These are phyloP conservation scores for Mixia osmundae DNA, from an alignment of 1,284 basidiomycete genomes.

Conservation along the genomic window DNA sequence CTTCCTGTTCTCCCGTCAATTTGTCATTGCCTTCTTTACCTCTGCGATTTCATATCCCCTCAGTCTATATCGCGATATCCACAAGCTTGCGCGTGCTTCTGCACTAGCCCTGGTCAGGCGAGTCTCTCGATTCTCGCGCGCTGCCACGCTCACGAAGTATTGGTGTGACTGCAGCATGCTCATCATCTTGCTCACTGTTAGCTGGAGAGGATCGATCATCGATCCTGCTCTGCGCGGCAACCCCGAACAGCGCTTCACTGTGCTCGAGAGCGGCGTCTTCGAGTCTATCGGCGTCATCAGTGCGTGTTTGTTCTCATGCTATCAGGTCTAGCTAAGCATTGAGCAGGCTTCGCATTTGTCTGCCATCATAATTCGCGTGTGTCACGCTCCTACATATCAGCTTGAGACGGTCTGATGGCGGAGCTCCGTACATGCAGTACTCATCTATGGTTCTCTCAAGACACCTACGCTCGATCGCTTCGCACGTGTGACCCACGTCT, in stretches of 20 bases:
- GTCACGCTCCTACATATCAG: neutral
- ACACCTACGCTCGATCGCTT: conserved; percentile 91
- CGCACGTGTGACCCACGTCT: conserved; percentile 74
- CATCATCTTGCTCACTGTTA: conserved; percentile 70
- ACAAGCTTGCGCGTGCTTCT: conserved; percentile 81
- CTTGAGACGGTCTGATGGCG: neutral
- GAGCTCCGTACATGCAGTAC: conserved; percentile 18
- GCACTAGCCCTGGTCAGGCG: conserved; percentile 33
- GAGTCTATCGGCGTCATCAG: conserved; percentile 89
- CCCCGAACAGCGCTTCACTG: conserved; percentile 32
- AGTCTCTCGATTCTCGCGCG: conserved; percentile 6
- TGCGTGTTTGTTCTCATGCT: too few relatives aligned
- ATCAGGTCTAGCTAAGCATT: too few relatives aligned
- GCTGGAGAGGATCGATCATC: conserved; percentile 65
- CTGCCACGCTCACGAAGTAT: neutral
- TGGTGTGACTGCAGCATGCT: conserved; percentile 58
- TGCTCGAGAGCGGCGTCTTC: conserved; percentile 54
- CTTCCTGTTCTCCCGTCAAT: conserved; percentile 60
- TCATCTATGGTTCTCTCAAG: conserved; percentile 80
- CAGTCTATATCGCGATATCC: conserved; percentile 86
- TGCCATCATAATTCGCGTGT: conserved; percentile 8
- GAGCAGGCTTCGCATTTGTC: conserved; percentile 65
- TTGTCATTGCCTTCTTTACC: conserved; percentile 53
- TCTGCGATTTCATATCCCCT: conserved; percentile 77
- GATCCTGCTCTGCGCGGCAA: conserved; percentile 50